A percentile compares a stretch with the other conserved stretches of the same genome.
These are phyloP conservation scores for Thelephora terrestris DNA, from an alignment of 1,284 basidiomycete genomes.

Conservation along the genomic window DNA sequence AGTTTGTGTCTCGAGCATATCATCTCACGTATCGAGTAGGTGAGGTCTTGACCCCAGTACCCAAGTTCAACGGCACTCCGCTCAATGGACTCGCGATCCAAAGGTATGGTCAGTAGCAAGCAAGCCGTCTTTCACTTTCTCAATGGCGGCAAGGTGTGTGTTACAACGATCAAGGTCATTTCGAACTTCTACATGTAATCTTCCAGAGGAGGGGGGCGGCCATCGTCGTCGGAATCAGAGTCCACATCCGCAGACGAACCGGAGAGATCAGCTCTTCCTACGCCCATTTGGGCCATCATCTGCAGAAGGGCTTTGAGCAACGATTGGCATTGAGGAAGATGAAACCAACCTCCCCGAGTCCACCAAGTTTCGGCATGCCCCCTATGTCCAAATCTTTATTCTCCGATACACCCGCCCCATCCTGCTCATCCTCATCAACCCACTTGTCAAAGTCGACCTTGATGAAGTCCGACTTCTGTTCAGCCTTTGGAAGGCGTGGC, in stretches of 20 bases:
- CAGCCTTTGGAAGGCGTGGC: conserved; percentile 85
- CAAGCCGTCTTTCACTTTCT: too few relatives aligned
- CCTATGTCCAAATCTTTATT: conserved; percentile 35
- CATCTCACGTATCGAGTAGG: too few relatives aligned
- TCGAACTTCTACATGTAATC: conserved; percentile 20
- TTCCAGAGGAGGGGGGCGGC: conserved; percentile 71
- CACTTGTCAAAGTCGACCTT: conserved; percentile 92
- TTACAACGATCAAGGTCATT: not conserved
- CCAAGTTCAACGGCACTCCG: too few relatives aligned
- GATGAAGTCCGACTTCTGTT: conserved; percentile 67
- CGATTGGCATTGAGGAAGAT: conserved; percentile 10
- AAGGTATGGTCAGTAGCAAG: too few relatives aligned
- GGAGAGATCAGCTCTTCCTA: conserved; percentile 17
- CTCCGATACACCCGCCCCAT: conserved; percentile 37
- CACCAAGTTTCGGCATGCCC: conserved; percentile 28
- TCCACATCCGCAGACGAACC: conserved; percentile 30
- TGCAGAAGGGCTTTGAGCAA: conserved; percentile 18
- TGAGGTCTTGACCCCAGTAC: too few relatives aligned
- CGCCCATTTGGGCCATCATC: conserved; percentile 62
- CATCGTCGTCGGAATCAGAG: conserved; percentile 52
- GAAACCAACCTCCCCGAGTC: conserved; percentile 19
- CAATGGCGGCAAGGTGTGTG: too few relatives aligned
- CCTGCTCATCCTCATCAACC: conserved; percentile 95
- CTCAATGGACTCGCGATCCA: too few relatives aligned
- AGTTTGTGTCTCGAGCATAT: too few relatives aligned